Evolutionary conservation across 495 filamentous ascomycete genomes (phyloP), one percentile per base, ranked within the genome.

Genomic region (Terfezia claveryi): DNA sequence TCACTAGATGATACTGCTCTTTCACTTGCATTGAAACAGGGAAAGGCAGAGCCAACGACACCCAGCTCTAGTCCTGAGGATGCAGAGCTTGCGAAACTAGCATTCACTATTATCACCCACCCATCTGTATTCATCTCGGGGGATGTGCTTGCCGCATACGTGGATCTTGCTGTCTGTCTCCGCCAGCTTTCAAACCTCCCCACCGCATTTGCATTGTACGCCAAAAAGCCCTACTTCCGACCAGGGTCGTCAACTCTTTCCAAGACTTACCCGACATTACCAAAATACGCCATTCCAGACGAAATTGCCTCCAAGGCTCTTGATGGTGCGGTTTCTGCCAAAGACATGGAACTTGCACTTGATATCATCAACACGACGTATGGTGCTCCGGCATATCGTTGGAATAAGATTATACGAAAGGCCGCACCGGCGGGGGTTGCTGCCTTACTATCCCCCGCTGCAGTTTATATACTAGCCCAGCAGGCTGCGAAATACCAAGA

Each of bases 81-180:
- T 2, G 27, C 1, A 32, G 27, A 32, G 27, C 27, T 32, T 32
- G 75, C 76, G 23, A 57, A 67, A 10, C 65, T 74, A 10, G 78
- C 79, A 53, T 81, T 83, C 62, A 64, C 70, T 0, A 71, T 94
- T 52, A 54, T 95, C 50, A 73, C 76, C 37, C 77, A 91, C 57
- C 81, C 86, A 5, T 74, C 78, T 36, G 78, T 94, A 38, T 88
- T 87, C 71, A 86, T 98, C 61, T 81, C 86, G 5, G 80, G 79
- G 1, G 66, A 72, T 32, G 67, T 85, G 0, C 75, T 98, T 9
- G 66, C 74, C 16, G 64, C 69, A 54, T 95, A 93, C 61, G 77
- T 88, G 51, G 69, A 73, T 23, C 76, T 82, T 36, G 85, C 93
- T 62, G 70, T 76, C 16, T 69, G 76, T n/a, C 75, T 95, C 57